Evolutionary conservation across 805 yeast species (phyloP).

Genomic region (Zygotorulaspora danielsina): DNA sequence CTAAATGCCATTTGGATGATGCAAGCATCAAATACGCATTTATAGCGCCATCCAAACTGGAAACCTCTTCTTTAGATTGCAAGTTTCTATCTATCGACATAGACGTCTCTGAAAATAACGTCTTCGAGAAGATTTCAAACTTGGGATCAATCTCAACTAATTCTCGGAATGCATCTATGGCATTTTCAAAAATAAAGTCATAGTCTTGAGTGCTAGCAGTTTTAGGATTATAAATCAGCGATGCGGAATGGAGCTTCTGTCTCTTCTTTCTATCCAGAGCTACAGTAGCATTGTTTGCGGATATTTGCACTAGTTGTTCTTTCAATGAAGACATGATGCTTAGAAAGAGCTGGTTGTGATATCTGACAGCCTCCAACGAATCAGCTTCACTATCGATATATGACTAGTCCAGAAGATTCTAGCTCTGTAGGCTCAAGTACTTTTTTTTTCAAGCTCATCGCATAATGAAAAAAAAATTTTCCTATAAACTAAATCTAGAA

Average conservation of each 20-base stretch:
- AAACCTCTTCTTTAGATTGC: conserved; percentile 72
- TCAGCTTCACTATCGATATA: too few relatives aligned
- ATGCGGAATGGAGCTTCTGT: conserved; percentile 81
- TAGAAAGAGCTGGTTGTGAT: too few relatives aligned
- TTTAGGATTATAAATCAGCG: conserved; percentile 79
- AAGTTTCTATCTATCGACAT: conserved; percentile 75
- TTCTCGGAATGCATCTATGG: conserved; percentile 72
- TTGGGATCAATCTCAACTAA: conserved; percentile 68
- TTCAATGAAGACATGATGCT: conserved; percentile 61
- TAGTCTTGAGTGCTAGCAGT: conserved; percentile 94
- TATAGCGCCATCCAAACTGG: conserved; percentile 69
- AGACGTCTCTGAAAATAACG: conserved; percentile 81
- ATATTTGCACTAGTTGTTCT: conserved; percentile 72
- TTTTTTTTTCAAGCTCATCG: conserved; percentile 18
- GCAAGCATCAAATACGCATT: conserved; percentile 67
- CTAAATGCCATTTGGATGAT: conserved; percentile 70
- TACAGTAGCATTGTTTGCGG: conserved; percentile 59
- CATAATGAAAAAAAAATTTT: conserved; percentile 8
- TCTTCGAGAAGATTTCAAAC: conserved; percentile 61
- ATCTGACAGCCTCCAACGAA: too few relatives aligned
- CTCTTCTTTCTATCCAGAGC: conserved; percentile 83
- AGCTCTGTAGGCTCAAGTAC: too few relatives aligned
- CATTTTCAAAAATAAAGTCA: conserved; percentile 68
- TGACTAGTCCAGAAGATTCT: too few relatives aligned
- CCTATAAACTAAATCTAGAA: conserved; percentile 2